A percentile compares a stretch with the other conserved stretches of the same genome.
Conservation (phyloP, 768 basidiomycete species). For the Mycena belliarum region DNA sequence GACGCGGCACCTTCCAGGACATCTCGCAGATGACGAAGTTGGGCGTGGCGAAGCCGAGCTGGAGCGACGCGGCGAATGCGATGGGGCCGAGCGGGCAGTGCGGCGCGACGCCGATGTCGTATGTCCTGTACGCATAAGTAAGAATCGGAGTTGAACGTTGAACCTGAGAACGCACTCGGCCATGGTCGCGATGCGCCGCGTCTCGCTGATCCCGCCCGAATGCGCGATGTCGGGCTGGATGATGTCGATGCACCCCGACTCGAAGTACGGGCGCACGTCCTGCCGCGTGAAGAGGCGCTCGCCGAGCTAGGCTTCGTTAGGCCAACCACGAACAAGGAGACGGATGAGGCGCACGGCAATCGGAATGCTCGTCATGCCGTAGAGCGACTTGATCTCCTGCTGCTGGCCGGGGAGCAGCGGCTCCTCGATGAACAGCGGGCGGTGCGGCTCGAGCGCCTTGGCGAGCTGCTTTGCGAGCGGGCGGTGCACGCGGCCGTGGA, state of each 20-base stretch:
- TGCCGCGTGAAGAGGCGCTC: conserved; percentile 64
- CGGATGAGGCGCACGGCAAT: conserved; percentile 28
- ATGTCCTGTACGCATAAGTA: conserved; percentile 43
- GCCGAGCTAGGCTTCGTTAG: conserved; percentile 37
- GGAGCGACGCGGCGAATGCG: conserved; percentile 69
- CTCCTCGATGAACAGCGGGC: conserved; percentile 69
- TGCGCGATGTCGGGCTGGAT: conserved; percentile 63
- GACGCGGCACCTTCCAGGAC: conserved; percentile 51
- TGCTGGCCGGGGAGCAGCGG: conserved; percentile 21
- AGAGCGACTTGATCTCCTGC: conserved; percentile 17
- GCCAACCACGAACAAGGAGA: background rate
- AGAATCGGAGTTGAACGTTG: background rate
- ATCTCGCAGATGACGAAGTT: conserved; percentile 49
- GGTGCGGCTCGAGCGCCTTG: conserved; percentile 55
- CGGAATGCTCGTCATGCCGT: conserved; percentile 17
- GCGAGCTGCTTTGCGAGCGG: conserved; percentile 72
- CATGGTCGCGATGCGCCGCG: conserved; percentile 42
- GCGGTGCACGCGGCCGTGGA: conserved; percentile 70
- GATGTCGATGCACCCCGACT: conserved; percentile 63
- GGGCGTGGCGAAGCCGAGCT: conserved; percentile 57
- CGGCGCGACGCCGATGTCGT: conserved; percentile 72
- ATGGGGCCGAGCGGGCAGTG: conserved; percentile 76
- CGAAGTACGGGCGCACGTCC: conserved; percentile 68
- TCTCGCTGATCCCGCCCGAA: conserved; percentile 22
- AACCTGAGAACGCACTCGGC: conserved; percentile 33